Evolutionary conservation across 179 eudicot species (phyloP).

Genomic region (Silene coronaria): DNA sequence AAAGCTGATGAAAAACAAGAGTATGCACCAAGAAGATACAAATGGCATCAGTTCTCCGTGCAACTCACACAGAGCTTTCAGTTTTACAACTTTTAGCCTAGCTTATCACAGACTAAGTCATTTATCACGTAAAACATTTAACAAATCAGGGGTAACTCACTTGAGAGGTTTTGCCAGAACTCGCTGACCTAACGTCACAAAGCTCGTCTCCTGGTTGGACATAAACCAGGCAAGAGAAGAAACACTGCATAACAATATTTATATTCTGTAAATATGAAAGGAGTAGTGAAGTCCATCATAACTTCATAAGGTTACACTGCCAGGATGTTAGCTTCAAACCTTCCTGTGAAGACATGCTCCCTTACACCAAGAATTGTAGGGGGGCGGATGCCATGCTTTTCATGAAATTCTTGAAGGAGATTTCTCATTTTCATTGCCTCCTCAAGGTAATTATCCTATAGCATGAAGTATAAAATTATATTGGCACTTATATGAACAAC

Average conservation of each 20-base stretch:
- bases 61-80: not conserved
- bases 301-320: not conserved
- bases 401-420: conserved; percentile 78
- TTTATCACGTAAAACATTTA: not conserved
- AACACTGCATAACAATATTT: conserved; percentile 52
- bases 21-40: not conserved
- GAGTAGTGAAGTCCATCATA: not conserved
- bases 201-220: conserved; percentile 97
- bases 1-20: not conserved
- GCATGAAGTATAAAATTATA: not conserved
- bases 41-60: not conserved
- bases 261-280: not conserved
- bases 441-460: conserved; percentile 88
- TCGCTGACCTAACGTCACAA: conserved; percentile 90
- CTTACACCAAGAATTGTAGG: conserved; percentile 95
- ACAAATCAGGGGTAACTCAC: conserved; percentile 35
- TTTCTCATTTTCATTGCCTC: conserved; percentile 96
- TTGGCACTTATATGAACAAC: not conserved
- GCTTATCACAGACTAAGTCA: conserved; percentile 6
- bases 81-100: not conserved
- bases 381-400: conserved; percentile 68
- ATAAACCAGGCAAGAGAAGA: conserved; percentile 94
- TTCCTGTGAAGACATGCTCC: conserved; percentile 93
- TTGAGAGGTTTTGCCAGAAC: conserved; percentile 89
- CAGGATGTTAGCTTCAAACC: conserved; percentile 35